Evolutionary conservation across 2,329 filamentous ascomycete genomes (phyloP).

Genomic region (Diaporthe sp.): DNA sequence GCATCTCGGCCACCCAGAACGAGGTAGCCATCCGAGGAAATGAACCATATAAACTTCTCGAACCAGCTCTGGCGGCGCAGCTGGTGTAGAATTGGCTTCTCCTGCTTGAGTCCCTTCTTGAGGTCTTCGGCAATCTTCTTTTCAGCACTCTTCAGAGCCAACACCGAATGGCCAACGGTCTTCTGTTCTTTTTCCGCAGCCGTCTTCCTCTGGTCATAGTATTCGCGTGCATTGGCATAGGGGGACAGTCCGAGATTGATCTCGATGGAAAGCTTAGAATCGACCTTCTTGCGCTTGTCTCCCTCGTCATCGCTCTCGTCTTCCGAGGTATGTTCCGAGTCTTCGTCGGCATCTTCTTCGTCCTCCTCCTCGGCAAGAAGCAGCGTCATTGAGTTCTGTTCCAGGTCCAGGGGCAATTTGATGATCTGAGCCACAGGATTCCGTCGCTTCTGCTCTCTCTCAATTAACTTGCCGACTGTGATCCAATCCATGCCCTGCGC

Average conservation of each 20-base stretch:
- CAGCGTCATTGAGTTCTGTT: constrained; percentile 90
- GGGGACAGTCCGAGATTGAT: constrained; percentile 86
- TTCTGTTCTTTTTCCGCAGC: constrained; percentile 91
- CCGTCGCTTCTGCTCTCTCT: constrained; percentile 83
- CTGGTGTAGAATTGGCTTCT: constrained; percentile 87
- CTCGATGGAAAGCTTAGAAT: constrained; percentile 79
- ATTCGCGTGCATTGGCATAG: constrained; percentile 91
- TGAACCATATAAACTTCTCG: constrained; percentile 96
- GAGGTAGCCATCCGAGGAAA: constrained; percentile 95
- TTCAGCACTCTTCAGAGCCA: constrained; percentile 90
- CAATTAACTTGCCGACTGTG: constrained; percentile 88
- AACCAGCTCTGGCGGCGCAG: constrained; percentile 93
- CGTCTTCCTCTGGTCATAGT: constrained; percentile 89
- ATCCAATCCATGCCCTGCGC: constrained; percentile 98
- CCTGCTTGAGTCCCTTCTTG: constrained; percentile 89
- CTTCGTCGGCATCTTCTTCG: constrained; percentile 67
- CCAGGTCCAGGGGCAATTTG: constrained; percentile 86
- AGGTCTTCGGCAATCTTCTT: constrained; percentile 89
- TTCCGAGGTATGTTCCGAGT: constrained; percentile 73
- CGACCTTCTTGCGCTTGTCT: constrained; percentile 57
- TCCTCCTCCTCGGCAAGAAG: constrained; percentile 80
- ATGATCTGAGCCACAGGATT: constrained; percentile 93
- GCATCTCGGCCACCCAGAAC: constrained; percentile 90
- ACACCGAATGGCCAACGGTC: constrained; percentile 83
- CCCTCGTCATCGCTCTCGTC: constrained; percentile 58